phyloP scores from a whole-genome alignment of 176 grass and related monocot genomes.

The Phyllostachys edulis region DNA sequence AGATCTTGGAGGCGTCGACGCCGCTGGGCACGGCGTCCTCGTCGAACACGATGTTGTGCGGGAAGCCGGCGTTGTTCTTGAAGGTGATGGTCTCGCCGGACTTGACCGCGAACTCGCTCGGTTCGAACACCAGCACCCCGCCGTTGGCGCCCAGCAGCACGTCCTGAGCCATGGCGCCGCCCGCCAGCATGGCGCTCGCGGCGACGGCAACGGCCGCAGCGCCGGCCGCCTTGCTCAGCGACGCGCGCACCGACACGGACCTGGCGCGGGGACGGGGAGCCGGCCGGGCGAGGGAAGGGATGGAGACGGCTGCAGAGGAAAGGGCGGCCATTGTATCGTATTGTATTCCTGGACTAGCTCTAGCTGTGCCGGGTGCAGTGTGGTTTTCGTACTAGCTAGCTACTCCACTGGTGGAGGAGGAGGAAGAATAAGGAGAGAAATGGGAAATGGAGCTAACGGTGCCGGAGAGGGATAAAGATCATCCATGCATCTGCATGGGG shows the following conservation, averaged over 20 bases:
- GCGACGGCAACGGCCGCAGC: slow-evolving; percentile 56
- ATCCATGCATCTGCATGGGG: no score
- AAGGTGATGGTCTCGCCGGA: slow-evolving; percentile 80
- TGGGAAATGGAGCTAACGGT: no score
- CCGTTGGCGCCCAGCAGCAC: slow-evolving; percentile 60
- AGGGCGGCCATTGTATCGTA: slow-evolving; percentile 61
- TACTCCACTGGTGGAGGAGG: no score
- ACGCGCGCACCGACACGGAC: slow-evolving; percentile 46
- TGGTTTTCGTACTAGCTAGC: no score
- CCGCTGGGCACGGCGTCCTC: slow-evolving; percentile 78
- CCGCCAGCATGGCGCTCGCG: slow-evolving; percentile 52
- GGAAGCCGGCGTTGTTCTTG: slow-evolving; percentile 96
- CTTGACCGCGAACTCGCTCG: slow-evolving; percentile 63
- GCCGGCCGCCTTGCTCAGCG: slow-evolving; percentile 51
- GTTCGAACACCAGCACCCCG: slow-evolving; percentile 72
- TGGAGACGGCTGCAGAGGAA: slow-evolving; percentile 54
- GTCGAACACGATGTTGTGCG: slow-evolving; percentile 95
- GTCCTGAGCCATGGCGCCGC: slow-evolving; percentile 67
- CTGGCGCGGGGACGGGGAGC: not conserved
- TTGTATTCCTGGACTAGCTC: not conserved
- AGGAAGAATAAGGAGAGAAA: no score
- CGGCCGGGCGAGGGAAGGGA: slow-evolving; percentile 38
- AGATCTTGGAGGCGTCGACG: slow-evolving; percentile 66
- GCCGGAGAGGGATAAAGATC: no score
- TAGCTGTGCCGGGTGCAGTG: no score